A percentile compares a stretch with the other conserved stretches of the same genome.
These are phyloP conservation scores for Candida loeiensis DNA, from an alignment of 805 yeast genomes.

Conservation along the genomic window DNA sequence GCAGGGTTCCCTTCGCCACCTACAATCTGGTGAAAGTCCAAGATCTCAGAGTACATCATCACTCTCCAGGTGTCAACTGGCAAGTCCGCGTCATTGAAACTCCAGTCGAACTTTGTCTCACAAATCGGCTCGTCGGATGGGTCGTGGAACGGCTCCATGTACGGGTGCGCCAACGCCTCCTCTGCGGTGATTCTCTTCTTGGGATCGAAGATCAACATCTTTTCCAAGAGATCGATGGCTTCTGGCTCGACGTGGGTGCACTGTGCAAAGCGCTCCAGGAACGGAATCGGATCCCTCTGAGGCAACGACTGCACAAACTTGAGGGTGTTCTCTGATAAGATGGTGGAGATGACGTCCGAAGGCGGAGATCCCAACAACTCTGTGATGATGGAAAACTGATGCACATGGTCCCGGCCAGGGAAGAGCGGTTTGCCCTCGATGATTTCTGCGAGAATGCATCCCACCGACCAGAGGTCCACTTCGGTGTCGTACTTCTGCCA, in stretches of 20 bases:
- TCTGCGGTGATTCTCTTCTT: conserved; percentile 90
- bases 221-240: conserved; percentile 82
- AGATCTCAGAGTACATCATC: conserved; percentile 97
- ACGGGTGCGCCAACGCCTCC: conserved; percentile 85
- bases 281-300: conserved; percentile 85
- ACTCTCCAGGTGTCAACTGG: conserved; percentile 99
- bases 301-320: conserved; percentile 94
- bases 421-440: conserved; percentile 94
- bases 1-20: conserved; percentile 27
- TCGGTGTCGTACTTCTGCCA: conserved; percentile 98
- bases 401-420: conserved; percentile 98
- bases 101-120: conserved; percentile 92
- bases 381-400: conserved; percentile 94
- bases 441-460: conserved; percentile 97
- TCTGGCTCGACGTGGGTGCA: conserved; percentile 64
- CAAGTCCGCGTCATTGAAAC: conserved; percentile 94
- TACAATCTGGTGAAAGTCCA: conserved; percentile 91
- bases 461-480: conserved; percentile 98
- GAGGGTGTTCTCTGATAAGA: conserved; percentile 91
- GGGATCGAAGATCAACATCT: conserved; percentile 94
- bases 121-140: conserved; percentile 97
- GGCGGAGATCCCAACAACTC: conserved; percentile 97
- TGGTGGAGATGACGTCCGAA: conserved; percentile 90
- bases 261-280: conserved; percentile 72
- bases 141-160: conserved; percentile 92